Conservation (phyloP, 2,329 filamentous ascomycete genomes). For the Lasiodiplodia gonubiensis region DNA sequence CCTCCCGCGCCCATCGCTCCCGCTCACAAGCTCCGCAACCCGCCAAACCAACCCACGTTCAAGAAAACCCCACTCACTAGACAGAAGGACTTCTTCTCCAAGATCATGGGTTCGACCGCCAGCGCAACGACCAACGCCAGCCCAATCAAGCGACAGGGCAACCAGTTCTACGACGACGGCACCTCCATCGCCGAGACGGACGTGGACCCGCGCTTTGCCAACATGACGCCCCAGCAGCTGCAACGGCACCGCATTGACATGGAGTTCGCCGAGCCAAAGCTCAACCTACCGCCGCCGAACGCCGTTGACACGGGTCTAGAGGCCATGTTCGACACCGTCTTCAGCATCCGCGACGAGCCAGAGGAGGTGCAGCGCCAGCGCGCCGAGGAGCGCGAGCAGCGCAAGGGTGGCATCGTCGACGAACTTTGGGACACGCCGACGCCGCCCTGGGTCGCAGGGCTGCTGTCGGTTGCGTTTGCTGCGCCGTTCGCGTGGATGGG, state of each 20-base stretch:
- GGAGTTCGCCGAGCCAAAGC: constrained; percentile 14
- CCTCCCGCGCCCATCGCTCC: constrained; percentile 72
- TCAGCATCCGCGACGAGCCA: constrained; percentile 32
- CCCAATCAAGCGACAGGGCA: not conserved
- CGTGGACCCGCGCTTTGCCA: constrained; percentile 7
- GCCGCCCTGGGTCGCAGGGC: not conserved
- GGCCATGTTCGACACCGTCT: constrained; percentile 32
- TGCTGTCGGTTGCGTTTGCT: not conserved
- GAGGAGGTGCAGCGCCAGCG: constrained; percentile 29
- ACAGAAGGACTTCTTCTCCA: constrained; percentile 59
- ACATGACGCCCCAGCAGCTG: constrained; percentile 7
- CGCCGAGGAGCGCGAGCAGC: constrained; percentile 14
- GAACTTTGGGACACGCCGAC: not conserved
- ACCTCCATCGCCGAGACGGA: not conserved
- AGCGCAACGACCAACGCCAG: not conserved
- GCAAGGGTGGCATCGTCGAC: constrained; percentile 1
- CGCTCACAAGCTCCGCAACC: constrained; percentile 66
- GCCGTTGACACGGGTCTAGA: constrained; percentile 33
- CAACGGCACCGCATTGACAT: constrained; percentile 16
- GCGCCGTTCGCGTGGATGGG: constrained; percentile 12
- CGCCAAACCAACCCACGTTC: constrained; percentile 59
- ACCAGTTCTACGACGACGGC: not conserved
- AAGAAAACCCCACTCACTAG: constrained; percentile 53
- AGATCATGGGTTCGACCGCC: constrained; percentile 34
- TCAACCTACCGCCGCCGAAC: constrained; percentile 28